phyloP scores from a whole-genome alignment of 1,284 basidiomycete genomes.

The Sporisorium scitamineum region DNA sequence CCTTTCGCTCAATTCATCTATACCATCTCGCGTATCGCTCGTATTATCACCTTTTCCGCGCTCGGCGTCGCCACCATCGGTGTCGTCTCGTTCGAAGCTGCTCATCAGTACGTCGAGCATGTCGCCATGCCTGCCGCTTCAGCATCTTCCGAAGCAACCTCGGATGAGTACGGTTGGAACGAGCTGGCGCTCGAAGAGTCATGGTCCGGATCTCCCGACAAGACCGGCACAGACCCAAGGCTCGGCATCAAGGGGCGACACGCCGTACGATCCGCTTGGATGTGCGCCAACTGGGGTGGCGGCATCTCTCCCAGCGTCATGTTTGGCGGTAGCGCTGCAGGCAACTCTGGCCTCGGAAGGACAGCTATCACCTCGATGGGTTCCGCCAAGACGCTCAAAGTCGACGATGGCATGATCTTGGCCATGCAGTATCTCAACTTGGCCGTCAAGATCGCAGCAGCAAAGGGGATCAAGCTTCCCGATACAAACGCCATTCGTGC shows the following conservation, averaged over 20 bases:
- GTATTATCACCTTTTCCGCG: constrained; percentile 60
- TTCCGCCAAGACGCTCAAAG: constrained; percentile 17
- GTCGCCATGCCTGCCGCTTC: constrained; percentile 49
- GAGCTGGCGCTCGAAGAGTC: constrained; percentile 43
- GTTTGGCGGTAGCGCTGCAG: constrained; percentile 39
- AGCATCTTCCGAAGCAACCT: constrained; percentile 1
- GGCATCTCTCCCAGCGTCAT: constrained; percentile 60
- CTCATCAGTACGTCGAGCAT: constrained; percentile 66
- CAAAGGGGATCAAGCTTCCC: constrained; percentile 53
- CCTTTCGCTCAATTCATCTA: constrained; percentile 62
- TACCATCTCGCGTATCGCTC: constrained; percentile 62
- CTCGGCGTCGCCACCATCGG: constrained; percentile 50
- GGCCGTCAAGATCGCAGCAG: constrained; percentile 49
- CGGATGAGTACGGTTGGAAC: constrained; percentile 47
- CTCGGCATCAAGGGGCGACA: constrained; percentile 64
- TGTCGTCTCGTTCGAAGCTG: constrained; percentile 56
- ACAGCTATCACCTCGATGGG: constrained; percentile 40
- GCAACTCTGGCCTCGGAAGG: constrained; percentile 30
- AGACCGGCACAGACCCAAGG: constrained; percentile 54
- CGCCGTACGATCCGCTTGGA: constrained; percentile 64
- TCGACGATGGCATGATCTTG: constrained; percentile 53
- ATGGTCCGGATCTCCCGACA: constrained; percentile 33
- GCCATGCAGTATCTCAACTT: constrained; percentile 57
- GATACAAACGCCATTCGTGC: constrained; percentile 43
- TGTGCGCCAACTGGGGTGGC: constrained; percentile 63